Percentiles rank a stretch among this genome's conserved stretches.
Conservation (phyloP, 2,329 filamentous ascomycete species). For the Aspergillus caelatus region DNA sequence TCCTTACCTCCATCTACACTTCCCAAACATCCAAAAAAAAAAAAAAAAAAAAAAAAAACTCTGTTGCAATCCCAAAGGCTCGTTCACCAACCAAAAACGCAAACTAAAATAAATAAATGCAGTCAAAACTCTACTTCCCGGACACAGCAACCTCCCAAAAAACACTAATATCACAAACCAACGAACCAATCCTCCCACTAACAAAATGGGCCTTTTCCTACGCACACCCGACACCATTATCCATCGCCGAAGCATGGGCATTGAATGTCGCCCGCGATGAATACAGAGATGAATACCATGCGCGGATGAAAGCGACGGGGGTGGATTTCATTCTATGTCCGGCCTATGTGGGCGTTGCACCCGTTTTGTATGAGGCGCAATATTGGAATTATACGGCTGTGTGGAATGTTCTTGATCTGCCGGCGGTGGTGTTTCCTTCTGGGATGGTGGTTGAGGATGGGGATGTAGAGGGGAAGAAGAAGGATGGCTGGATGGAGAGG, state of each 20-base stretch:
- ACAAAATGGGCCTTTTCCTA: constrained; percentile 45
- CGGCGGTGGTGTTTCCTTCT: constrained; percentile 32
- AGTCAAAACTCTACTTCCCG: constrained; percentile 52
- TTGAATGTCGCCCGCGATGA: constrained; percentile 31
- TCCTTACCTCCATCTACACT: too few relatives aligned
- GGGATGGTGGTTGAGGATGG: constrained; percentile 31
- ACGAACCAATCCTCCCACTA: constrained; percentile 51
- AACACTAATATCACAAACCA: constrained; percentile 37
- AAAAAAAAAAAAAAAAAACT: too few relatives aligned
- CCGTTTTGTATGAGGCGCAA: constrained; percentile 36
- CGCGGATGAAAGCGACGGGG: constrained; percentile 28
- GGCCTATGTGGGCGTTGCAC: constrained; percentile 29
- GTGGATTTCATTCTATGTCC: constrained; percentile 39
- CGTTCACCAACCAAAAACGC: too few relatives aligned
- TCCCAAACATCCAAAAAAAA: too few relatives aligned
- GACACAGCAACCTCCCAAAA: constrained; percentile 43
- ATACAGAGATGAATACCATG: constrained; percentile 37
- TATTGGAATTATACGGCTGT: constrained; percentile 42
- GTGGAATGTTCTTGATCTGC: constrained; percentile 37
- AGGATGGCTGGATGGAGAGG: constrained; percentile 24
- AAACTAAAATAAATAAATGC: constrained; percentile 17
- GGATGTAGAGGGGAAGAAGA: constrained; percentile 24
- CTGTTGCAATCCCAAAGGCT: too few relatives aligned
- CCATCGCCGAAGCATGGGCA: constrained; percentile 31
- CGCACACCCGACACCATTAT: constrained; percentile 24